Conservation (phyloP, 163 green algal species). For the Chloromonas sp. region DNA sequence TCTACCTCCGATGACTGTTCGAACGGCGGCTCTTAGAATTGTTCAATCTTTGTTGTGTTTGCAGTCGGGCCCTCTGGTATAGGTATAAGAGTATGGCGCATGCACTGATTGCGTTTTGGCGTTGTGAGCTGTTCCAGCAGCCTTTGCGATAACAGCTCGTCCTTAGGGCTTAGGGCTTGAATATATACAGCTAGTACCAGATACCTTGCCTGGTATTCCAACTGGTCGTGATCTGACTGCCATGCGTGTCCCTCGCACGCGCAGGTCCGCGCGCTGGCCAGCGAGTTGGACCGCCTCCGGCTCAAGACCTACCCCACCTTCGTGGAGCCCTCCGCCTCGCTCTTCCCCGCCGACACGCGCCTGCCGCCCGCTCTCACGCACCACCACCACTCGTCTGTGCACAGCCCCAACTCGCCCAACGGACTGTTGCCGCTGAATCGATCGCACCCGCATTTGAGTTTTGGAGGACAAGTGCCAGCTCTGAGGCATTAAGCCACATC, state of each 20-base stretch:
- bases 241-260: no score
- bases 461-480: background rate
- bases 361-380: background rate
- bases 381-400: background rate
- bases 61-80: no score
- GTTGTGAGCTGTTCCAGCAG: no score
- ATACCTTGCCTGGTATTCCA: background rate
- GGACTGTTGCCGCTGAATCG: background rate
- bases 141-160: no score
- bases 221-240: background rate
- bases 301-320: constrained; percentile 42
- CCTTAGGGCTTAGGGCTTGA: no score
- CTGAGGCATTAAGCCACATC: no score
- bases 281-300: constrained; percentile 26
- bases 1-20: no score
- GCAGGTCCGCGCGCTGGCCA: constrained; percentile 11
- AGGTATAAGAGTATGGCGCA: no score
- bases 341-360: background rate
- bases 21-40: no score
- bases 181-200: no score
- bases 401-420: background rate
- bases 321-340: constrained; percentile 10
- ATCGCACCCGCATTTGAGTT: background rate
- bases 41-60: no score
- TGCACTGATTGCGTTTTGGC: no score